Evolutionary conservation across 2,329 filamentous ascomycete genomes (phyloP).

Genomic region (Scytalidium sp.): DNA sequence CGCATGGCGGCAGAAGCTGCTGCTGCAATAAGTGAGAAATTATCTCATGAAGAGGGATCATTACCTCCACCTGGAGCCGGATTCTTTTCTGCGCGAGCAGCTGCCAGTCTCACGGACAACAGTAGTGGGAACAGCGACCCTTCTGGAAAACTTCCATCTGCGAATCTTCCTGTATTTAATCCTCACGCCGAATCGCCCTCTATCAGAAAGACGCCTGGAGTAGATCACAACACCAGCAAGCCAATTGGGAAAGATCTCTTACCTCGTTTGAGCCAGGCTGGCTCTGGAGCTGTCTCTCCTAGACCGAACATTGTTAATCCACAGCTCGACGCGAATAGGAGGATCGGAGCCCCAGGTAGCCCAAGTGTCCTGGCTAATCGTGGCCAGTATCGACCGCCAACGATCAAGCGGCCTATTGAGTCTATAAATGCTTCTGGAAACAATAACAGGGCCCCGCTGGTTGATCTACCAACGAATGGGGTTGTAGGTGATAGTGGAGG

Average conservation of each 20-base stretch:
- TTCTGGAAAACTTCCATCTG: conserved; percentile 21
- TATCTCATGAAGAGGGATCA: conserved; percentile 11
- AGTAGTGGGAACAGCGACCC: conserved; percentile 12
- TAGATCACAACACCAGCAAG: conserved; percentile 75
- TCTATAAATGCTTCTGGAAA: conserved; percentile 2
- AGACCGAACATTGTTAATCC: conserved; percentile 49
- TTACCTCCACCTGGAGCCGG: conserved; percentile 32
- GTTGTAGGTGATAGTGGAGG: conserved; percentile 11
- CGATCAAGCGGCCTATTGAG: conserved; percentile 38
- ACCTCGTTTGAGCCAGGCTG: conserved; percentile 29
- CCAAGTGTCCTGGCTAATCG: conserved; percentile 56
- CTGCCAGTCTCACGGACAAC: conserved; percentile 50
- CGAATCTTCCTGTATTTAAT: conserved; percentile 60
- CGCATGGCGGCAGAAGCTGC: conserved; percentile 23
- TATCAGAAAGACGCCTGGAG: conserved; percentile 82
- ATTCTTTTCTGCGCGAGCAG: conserved; percentile 70
- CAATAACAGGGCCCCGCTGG: conserved; percentile 18
- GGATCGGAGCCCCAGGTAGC: conserved; percentile 56
- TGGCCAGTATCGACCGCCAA: conserved; percentile 55
- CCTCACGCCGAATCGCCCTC: conserved; percentile 77
- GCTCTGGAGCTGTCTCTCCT: conserved; percentile 10
- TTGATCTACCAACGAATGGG: conserved; percentile 26
- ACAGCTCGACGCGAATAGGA: conserved; percentile 49
- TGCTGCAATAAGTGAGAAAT: conserved; percentile 14
- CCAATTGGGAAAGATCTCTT: conserved; percentile 61